Base-by-base conservation (phyloP, 2,329 filamentous ascomycete genomes). In the Fusarium neocosmosporiellum region DNA sequence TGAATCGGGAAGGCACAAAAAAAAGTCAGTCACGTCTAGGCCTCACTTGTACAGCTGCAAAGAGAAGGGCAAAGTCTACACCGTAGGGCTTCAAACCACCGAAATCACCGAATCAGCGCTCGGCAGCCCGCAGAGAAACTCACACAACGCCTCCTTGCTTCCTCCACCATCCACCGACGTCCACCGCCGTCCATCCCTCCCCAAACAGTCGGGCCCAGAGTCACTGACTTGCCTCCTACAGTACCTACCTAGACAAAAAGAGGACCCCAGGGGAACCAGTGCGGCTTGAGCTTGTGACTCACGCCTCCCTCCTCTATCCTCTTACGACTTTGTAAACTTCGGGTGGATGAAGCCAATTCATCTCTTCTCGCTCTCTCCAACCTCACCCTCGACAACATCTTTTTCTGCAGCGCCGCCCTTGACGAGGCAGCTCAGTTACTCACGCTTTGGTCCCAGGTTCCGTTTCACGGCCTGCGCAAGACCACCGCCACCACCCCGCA, bases 301-400 rank as follows among this genome's bases (percentile, higher is more conserved):
- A 78, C 73, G 75, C 73, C 67, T 63, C 75, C 67, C 58, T 55
- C 66, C 63, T 70, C 67, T 75, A 64, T 39, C 60, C 67, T 58
- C 68, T 46, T 63, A 67, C 67, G 48, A 65, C 70, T 66, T 70
- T 63, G 20, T 63, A 39, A 66, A 74, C 63, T 61, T 72, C 67
- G 71, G 59, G 71, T 78, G 76, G 76, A 78, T 78, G 76, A 78
- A 78, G 76, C 71, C 75, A 77, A 76, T 78, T 75, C 76, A 73
- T 66, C 63, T 75, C 54, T 50, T 58, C 39, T 65, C 74, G 67
- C 59, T 70, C 57, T 68, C 67, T 59, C 50, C 60, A 71, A 67
- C 67, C 57, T 74, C 74, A 48, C 37, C 63, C 22, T 48, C 62
- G 59, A 46, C 54, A 60, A 20, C 50, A 55, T 48, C 54, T 20